Evolutionary conservation across 257 asterid species (phyloP), one percentile per base, ranked within the genome.

Genomic region (Ocimum tenuiflorum): DNA sequence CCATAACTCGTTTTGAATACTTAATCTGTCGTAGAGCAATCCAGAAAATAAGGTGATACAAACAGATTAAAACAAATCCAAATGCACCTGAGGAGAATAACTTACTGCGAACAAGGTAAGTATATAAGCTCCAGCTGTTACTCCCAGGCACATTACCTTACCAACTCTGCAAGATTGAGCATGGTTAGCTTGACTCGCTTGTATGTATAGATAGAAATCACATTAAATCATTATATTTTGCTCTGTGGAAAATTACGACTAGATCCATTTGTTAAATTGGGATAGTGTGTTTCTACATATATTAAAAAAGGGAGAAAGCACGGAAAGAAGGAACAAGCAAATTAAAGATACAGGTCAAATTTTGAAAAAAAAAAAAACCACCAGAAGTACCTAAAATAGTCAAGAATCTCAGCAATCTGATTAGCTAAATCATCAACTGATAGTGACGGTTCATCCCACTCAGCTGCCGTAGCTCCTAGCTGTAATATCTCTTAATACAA

Each of bases 81-180:
- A 56, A 52, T 33, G 59, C 14, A 64, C 7, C 9, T 14, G 14
- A 67, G 56, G 58, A 67, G 36, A 50, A 31, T 22, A 57, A 83
- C 97, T 80, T 80, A 86, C 99, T 52, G 95, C 89, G 75, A 92
- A 92, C 58, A 89, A 73, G 19, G 99, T 89, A 70, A 92, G 91
- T 65, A 92, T 66, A 81, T 92, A 89, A 63, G 99, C 95, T 72
- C 99, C 99, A 67, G 99, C 95, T 47, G 91, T 87, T 13, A 89
- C 95, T 1, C 99, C 97, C 75, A 92, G 79, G 76, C 96, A 92
- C 95, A 92, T 86, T 42, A 87, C 97, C 12, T 86, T 74, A 74
- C 91, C 95, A 57, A 92, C 83, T 57, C 99, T 92, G 84, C 17
- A 15, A 77, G 64, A 56, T 60, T 50, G 45, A 46, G 51, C 63